phyloP scores from a whole-genome alignment of 1,139 yeast species.

The Geotrichum macrosporum region DNA sequence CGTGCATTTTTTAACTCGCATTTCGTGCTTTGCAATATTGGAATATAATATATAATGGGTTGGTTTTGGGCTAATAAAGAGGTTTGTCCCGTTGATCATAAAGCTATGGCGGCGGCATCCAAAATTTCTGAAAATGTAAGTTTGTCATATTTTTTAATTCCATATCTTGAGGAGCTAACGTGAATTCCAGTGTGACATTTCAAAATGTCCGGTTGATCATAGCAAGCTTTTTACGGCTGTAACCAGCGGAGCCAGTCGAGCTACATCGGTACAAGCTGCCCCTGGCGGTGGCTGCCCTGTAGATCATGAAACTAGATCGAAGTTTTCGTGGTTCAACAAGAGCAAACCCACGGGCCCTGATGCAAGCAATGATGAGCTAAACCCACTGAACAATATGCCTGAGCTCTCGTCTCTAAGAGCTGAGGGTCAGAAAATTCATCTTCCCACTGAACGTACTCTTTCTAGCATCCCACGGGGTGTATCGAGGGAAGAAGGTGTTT shows the following conservation, averaged over 20 bases:
- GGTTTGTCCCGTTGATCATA: constrained; percentile 12
- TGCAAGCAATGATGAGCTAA: constrained; percentile 37
- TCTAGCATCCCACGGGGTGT: constrained; percentile 87
- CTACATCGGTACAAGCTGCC: constrained; percentile 9
- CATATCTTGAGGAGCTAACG: background rate
- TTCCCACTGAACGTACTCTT: constrained; percentile 78
- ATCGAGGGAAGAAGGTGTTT: constrained; percentile 58
- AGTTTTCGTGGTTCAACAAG: constrained; percentile 24
- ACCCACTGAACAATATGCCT: constrained; percentile 91
- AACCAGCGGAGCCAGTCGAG: background rate
- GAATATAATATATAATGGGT: constrained; percentile 20
- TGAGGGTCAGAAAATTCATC: constrained; percentile 72
- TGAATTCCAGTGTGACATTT: constrained; percentile 4
- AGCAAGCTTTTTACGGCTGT: constrained; percentile 25
- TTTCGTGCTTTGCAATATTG: background rate
- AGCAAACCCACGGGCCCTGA: constrained; percentile 29
- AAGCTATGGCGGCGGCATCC: background rate
- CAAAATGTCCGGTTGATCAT: constrained; percentile 48
- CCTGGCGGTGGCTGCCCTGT: constrained; percentile 36
- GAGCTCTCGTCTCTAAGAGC: constrained; percentile 59
- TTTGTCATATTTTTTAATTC: background rate
- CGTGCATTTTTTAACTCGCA: background rate
- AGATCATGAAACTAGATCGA: constrained; percentile 30
- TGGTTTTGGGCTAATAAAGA: constrained; percentile 20
- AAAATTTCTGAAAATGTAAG: background rate